Conservation (phyloP, 495 filamentous ascomycete species). For the Hypoxylon perforatum region DNA sequence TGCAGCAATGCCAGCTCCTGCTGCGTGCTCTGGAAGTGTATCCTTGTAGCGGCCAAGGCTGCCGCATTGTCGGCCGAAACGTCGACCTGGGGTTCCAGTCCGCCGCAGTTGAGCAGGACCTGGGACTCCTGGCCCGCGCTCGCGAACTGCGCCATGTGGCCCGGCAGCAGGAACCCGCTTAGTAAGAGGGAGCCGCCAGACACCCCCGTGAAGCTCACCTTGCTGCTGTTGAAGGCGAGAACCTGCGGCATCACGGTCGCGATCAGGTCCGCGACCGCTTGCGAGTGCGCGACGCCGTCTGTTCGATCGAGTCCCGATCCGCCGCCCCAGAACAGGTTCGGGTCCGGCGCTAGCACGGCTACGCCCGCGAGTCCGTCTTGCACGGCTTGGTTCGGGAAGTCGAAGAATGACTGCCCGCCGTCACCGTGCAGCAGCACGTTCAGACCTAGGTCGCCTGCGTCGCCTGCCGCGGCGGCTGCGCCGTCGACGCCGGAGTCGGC, state of each 20-base stretch:
- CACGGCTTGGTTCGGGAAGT: conserved; percentile 64
- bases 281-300: conserved; percentile 62
- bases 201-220: conserved; percentile 62
- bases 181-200: conserved; percentile 58
- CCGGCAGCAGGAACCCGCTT: conserved; percentile 61
- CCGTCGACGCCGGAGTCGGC: conserved; percentile 53
- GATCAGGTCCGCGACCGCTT: conserved; percentile 58
- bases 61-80: conserved; percentile 47
- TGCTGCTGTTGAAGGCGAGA: conserved; percentile 54
- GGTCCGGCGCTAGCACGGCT: conserved; percentile 59
- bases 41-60: conserved; percentile 47
- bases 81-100: conserved; percentile 56
- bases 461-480: conserved; percentile 38
- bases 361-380: conserved; percentile 58
- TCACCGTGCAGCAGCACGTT: conserved; percentile 65
- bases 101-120: conserved; percentile 62
- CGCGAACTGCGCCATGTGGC: conserved; percentile 55
- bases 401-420: conserved; percentile 67
- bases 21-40: conserved; percentile 64
- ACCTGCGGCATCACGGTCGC: conserved; percentile 53
- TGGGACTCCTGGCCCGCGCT: conserved; percentile 46
- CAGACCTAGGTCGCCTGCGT: conserved; percentile 50
- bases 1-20: conserved; percentile 57
- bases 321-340: conserved; percentile 64
- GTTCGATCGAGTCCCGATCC: conserved; percentile 57